Evolutionary conservation across 2,329 filamentous ascomycete species (phyloP), one percentile per base, ranked within the genome.

Genomic region (Calonectria ilicicola): DNA sequence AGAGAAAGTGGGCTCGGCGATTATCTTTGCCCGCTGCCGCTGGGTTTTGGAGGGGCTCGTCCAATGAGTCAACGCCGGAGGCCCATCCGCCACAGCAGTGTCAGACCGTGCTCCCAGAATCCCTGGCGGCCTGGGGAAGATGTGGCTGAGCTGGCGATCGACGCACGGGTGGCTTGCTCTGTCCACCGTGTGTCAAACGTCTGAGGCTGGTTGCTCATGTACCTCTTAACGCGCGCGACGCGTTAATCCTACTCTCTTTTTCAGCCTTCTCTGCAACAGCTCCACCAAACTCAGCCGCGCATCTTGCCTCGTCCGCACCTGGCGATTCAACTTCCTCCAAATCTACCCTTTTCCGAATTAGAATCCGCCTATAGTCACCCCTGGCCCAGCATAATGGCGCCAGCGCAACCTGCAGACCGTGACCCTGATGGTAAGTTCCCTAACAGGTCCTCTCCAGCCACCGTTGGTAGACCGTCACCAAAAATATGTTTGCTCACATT

Each of bases 151-250:
- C 21, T 23, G 32, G n/a, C 32, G 53, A 60, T 60, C 53, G 21
- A 60, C 53, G 26, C 5, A 8, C 5, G 23, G 53, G 32, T 60
- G 53, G 53, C 53, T 56, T 40, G 53, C 53, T 10, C 23, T 23
- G 32, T 60, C 53, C 53, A 40, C 53, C 38, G 53, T 40, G 53
- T 21, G 38, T 60, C 53, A 60, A 60, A 60, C 53, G 53, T 40
- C 58, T 63, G 58, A 63, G 58, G 58, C 58, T 63, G 38, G 58
- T 32, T 27, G 26, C 58, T 46, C 29, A 58, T 49, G 67, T 38
- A 60, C 80, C 81, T 81, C 82, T 85, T 83, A 79, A 85, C 83
- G 82, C 83, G 83, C 79, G 38, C 46, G 78, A 84, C 83, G 83
- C 83, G 83, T 81, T 77, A 77, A 70, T 67, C 67, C 65, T 65